phyloP scores from a whole-genome alignment of 164 flowering plant species.

The Magnolia officinalis region DNA sequence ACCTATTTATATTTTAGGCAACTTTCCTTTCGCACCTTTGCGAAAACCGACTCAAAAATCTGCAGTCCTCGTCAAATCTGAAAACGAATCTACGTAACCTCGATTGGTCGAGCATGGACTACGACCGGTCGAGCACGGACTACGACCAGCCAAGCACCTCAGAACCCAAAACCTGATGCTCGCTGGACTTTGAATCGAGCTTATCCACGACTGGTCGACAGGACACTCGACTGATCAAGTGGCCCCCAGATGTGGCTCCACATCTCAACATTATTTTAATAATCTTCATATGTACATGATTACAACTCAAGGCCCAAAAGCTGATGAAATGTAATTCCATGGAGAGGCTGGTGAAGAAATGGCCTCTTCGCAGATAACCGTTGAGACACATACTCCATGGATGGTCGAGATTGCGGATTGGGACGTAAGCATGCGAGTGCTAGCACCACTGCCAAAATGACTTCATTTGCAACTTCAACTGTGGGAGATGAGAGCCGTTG shows the following conservation, averaged over 20 bases:
- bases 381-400: constrained; percentile 9
- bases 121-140: too few species aligned
- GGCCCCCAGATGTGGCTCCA: too few species aligned
- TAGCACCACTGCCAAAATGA: neutral
- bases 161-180: too few species aligned
- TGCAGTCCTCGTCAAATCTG: too few species aligned
- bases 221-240: neutral
- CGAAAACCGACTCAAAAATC: too few species aligned
- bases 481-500: constrained; percentile 1
- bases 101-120: too few species aligned
- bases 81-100: too few species aligned
- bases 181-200: too few species aligned
- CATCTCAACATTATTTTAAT: neutral
- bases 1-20: too few species aligned
- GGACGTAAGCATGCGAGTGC: constrained; percentile 7
- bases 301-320: neutral
- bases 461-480: neutral
- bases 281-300: neutral
- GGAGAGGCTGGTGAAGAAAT: neutral
- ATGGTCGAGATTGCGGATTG: constrained; percentile 7
- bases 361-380: neutral
- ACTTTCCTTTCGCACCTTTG: too few species aligned
- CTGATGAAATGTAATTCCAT: neutral
- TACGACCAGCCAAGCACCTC: too few species aligned
- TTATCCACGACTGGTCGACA: neutral